Evolutionary conservation across 164 flowering plant species (phyloP).

Genomic region (Aristolochia contorta): DNA sequence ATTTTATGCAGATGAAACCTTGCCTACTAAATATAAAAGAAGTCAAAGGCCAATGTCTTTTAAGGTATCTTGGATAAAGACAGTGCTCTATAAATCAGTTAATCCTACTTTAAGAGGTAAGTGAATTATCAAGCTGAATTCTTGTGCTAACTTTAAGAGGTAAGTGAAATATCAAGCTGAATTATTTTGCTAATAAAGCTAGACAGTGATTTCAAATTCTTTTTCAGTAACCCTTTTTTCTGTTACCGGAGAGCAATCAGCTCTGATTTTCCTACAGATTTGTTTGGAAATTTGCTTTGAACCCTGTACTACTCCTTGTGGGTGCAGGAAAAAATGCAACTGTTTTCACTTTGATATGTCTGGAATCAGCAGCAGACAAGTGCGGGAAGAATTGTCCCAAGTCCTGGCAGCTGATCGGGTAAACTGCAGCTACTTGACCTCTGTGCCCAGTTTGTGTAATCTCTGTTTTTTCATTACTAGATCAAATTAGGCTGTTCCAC

Average conservation of each 20-base stretch:
- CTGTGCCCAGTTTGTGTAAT: background rate
- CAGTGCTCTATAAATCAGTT: too few relatives aligned
- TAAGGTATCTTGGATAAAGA: too few relatives aligned
- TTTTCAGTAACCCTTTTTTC: background rate
- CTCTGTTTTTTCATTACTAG: background rate
- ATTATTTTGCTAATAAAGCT: too few relatives aligned
- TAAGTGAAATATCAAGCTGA: too few relatives aligned
- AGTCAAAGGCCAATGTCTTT: too few relatives aligned
- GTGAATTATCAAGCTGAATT: too few relatives aligned
- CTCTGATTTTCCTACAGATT: conserved; percentile 45
- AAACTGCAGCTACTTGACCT: background rate
- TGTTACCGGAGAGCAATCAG: background rate
- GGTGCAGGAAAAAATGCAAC: conserved; percentile 67
- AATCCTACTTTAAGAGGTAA: too few relatives aligned
- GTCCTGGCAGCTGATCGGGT: conserved; percentile 87
- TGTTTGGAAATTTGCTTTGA: conserved; percentile 90
- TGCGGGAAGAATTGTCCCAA: conserved; percentile 88
- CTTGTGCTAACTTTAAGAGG: too few relatives aligned
- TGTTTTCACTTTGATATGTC: conserved; percentile 23
- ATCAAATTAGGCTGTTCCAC: background rate
- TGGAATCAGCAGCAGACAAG: conserved; percentile 73
- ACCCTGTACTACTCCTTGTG: conserved; percentile 92
- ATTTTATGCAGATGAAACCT: too few relatives aligned
- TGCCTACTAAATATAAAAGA: too few relatives aligned
- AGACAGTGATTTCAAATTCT: background rate